Conservation (phyloP, 2,329 filamentous ascomycete species). For the Aspergillus felis region DNA sequence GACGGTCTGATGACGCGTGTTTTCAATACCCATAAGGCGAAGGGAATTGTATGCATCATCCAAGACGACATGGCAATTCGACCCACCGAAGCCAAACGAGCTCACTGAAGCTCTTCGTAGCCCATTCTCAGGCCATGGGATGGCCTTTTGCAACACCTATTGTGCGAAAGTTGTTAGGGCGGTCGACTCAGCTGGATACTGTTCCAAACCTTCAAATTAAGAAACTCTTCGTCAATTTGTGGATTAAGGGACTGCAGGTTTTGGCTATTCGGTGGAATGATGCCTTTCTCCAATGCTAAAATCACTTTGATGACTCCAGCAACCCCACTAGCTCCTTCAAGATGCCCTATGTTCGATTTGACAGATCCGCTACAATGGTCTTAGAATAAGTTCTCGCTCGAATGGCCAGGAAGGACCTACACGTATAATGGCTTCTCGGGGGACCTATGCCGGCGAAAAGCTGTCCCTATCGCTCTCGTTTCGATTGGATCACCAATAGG, state of each 20-base stretch:
- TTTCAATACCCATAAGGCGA: not conserved
- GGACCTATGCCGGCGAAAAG: conserved; percentile 4
- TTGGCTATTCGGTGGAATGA: conserved; percentile 15
- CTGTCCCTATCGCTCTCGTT: conserved; percentile 4
- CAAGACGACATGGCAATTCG: conserved; percentile 24
- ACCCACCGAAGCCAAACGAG: conserved; percentile 25
- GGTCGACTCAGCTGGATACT: not conserved
- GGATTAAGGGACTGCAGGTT: conserved; percentile 2
- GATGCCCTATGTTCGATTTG: conserved; percentile 17
- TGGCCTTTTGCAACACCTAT: conserved; percentile 7
- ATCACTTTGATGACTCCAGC: conserved; percentile 21
- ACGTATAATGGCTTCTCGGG: not conserved
- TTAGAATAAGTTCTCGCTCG: conserved; percentile 1
- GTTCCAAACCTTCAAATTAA: not conserved
- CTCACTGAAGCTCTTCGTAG: conserved; percentile 19
- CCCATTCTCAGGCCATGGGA: conserved; percentile 16
- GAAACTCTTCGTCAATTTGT: conserved; percentile 4
- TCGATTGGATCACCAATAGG: conserved; percentile 19
- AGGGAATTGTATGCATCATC: conserved; percentile 16
- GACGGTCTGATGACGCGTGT: not conserved
- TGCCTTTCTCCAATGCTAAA: conserved; percentile 20
- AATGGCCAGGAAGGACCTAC: not conserved
- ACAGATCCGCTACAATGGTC: conserved; percentile 9
- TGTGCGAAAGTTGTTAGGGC: not conserved
- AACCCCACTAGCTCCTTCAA: conserved; percentile 10